These are phyloP conservation scores for Nyssa sinensis DNA, from an alignment of 148 eudicot species.

Conservation along the genomic window DNA sequence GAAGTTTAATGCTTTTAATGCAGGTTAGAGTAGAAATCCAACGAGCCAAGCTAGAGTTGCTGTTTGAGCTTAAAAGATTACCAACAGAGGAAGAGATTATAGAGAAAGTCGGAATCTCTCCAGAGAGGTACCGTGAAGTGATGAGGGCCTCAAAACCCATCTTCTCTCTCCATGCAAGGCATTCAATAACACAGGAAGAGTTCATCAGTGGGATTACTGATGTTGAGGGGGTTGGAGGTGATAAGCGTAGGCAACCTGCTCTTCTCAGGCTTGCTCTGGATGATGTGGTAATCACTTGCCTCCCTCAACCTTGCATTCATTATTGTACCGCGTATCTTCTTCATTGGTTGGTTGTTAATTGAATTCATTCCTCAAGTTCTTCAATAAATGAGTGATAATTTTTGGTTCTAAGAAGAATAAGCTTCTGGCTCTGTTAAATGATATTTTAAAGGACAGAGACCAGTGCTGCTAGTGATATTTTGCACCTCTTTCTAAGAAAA, in stretches of 20 bases:
- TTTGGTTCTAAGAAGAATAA: not conserved
- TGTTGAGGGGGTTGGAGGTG: conserved; percentile 60
- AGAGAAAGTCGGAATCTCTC: conserved; percentile 65
- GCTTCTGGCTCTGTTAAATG: not conserved
- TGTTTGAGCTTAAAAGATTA: conserved; percentile 62
- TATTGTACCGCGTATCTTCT: not conserved
- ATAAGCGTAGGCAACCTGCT: conserved; percentile 74
- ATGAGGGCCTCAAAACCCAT: conserved; percentile 69
- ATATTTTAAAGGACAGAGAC: not conserved
- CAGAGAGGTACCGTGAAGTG: conserved; percentile 70
- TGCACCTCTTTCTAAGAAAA: not conserved
- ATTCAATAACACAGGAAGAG: conserved; percentile 70
- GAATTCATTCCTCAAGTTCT: not conserved
- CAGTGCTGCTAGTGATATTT: not conserved
- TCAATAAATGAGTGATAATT: not conserved
- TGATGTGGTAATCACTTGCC: conserved; percentile 67
- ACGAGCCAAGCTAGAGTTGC: conserved; percentile 59
- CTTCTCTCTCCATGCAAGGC: conserved; percentile 55
- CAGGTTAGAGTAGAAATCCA: conserved; percentile 87
- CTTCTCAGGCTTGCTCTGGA: conserved; percentile 95
- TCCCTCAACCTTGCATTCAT: not conserved
- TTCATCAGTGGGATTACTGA: conserved; percentile 66
- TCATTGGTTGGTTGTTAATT: not conserved
- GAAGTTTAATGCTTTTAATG: conserved; percentile 7
- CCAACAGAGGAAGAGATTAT: conserved; percentile 79